Conservation (phyloP, 1,284 basidiomycete genomes). For the Laetiporus sulphureus region DNA sequence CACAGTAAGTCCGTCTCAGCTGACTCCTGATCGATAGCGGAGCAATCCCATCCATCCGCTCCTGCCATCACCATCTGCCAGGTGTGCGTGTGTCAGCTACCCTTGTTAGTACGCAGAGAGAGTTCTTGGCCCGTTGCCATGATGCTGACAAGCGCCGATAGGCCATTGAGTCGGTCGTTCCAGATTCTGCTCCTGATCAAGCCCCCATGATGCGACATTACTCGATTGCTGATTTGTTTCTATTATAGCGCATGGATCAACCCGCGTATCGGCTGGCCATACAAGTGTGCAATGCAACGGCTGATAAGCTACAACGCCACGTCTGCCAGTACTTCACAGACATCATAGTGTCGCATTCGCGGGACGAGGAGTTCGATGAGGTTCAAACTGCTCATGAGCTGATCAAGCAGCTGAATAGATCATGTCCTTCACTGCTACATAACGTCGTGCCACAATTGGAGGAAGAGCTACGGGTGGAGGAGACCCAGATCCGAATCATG, state of each 20-base stretch:
- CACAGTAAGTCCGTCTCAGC: slow-evolving; percentile 36
- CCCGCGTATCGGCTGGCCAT: slow-evolving; percentile 83
- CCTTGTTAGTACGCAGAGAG: too few relatives aligned
- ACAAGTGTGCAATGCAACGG: slow-evolving; percentile 78
- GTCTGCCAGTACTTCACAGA: slow-evolving; percentile 91
- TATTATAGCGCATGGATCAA: slow-evolving; percentile 57
- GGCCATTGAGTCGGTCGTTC: too few relatives aligned
- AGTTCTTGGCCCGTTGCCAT: too few relatives aligned
- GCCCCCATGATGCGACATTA: background rate
- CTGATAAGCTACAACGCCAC: slow-evolving; percentile 85
- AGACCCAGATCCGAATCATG: slow-evolving; percentile 66
- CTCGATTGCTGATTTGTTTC: slow-evolving; percentile 3
- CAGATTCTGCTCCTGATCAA: too few relatives aligned
- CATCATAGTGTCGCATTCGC: slow-evolving; percentile 62
- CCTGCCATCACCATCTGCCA: too few relatives aligned
- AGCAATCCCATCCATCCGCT: too few relatives aligned
- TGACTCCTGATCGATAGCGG: background rate
- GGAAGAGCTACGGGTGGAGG: slow-evolving; percentile 81
- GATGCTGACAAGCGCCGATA: too few relatives aligned
- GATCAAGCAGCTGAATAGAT: slow-evolving; percentile 77
- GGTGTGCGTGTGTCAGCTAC: too few relatives aligned
- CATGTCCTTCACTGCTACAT: slow-evolving; percentile 78
- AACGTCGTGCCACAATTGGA: slow-evolving; percentile 93
- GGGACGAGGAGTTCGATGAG: slow-evolving; percentile 54
- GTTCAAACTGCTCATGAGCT: slow-evolving; percentile 78